Conservation (phyloP, 176 grass and related monocot genomes). For the Tillandsia fasciculata region DNA sequence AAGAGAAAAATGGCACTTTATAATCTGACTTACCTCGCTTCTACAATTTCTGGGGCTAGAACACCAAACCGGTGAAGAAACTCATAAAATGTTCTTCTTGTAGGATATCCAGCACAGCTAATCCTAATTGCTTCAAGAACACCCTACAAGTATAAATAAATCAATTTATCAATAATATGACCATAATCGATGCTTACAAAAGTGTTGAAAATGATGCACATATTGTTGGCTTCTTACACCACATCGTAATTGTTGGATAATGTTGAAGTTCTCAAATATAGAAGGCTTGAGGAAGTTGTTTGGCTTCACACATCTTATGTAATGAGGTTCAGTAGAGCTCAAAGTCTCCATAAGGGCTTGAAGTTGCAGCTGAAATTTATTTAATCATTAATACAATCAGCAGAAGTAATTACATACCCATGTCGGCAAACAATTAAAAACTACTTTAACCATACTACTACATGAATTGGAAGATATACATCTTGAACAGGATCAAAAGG, state of each 20-base stretch:
- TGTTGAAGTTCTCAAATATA: slow-evolving; percentile 95
- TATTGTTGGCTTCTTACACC: slow-evolving; percentile 49
- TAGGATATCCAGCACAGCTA: slow-evolving; percentile 96
- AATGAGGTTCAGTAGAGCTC: slow-evolving; percentile 90
- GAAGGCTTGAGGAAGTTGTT: slow-evolving; percentile 95
- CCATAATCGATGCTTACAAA: neutral
- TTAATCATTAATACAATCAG: neutral
- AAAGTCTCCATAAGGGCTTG: slow-evolving; percentile 96
- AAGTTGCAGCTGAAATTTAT: slow-evolving; percentile 86
- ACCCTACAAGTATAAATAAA: slow-evolving; percentile 36
- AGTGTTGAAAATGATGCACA: neutral
- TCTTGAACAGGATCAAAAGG: neutral
- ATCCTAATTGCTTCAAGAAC: slow-evolving; percentile 99
- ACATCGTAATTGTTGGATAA: slow-evolving; percentile 93
- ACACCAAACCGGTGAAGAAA: slow-evolving; percentile 88
- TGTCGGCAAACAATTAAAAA: slow-evolving; percentile 16
- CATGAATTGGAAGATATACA: no score
- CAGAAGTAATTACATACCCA: slow-evolving; percentile 1
- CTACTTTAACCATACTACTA: neutral
- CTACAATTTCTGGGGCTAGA: slow-evolving; percentile 88
- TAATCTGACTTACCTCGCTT: slow-evolving; percentile 55
- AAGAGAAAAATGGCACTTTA: slow-evolving; percentile 4
- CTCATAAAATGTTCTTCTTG: slow-evolving; percentile 85
- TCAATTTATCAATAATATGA: neutral
- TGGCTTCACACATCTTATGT: slow-evolving; percentile 99